phyloP scores from a whole-genome alignment of 2,329 filamentous ascomycete species.

The Diplodia sapinea region DNA sequence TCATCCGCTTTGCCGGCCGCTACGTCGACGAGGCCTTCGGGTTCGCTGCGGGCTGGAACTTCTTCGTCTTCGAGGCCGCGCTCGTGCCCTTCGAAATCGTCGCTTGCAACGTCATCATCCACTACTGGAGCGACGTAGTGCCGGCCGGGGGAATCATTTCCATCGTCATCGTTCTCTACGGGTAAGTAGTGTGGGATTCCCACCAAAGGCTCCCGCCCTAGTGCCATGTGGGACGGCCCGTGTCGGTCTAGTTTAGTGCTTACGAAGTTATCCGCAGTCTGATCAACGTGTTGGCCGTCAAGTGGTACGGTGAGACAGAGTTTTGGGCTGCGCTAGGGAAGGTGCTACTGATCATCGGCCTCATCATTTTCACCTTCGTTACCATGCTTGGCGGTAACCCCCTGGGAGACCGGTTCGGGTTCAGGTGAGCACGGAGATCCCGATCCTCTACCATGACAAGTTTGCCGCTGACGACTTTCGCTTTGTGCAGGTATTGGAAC shows the following conservation, averaged over 20 bases:
- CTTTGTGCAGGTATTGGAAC: conserved; percentile 73
- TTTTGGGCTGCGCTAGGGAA: conserved; percentile 81
- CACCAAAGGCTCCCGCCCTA: conserved; percentile 35
- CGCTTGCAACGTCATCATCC: conserved; percentile 74
- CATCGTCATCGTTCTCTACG: conserved; percentile 71
- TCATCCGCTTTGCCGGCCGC: conserved; percentile 76
- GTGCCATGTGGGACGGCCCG: conserved; percentile 61
- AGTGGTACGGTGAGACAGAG: conserved; percentile 76
- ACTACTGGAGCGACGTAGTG: conserved; percentile 71
- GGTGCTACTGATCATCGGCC: conserved; percentile 74
- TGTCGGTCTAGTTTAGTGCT: conserved; percentile 65
- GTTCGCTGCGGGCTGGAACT: conserved; percentile 75
- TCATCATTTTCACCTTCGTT: conserved; percentile 75
- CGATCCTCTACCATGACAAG: conserved; percentile 50
- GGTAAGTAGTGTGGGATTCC: conserved; percentile 54
- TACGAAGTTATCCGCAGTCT: conserved; percentile 62
- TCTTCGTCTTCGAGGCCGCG: conserved; percentile 72
- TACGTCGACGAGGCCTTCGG: conserved; percentile 79
- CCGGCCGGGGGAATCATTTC: conserved; percentile 66
- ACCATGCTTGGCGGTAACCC: conserved; percentile 86
- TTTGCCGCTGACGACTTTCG: conserved; percentile 60
- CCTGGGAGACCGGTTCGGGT: conserved; percentile 71
- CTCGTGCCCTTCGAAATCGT: conserved; percentile 72
- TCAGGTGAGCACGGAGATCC: conserved; percentile 67
- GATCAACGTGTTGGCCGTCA: conserved; percentile 73